A percentile compares a stretch with the other conserved stretches of the same genome.
These are phyloP conservation scores for Ogataea dorogensis DNA, from an alignment of 805 yeast species.

Conservation along the genomic window DNA sequence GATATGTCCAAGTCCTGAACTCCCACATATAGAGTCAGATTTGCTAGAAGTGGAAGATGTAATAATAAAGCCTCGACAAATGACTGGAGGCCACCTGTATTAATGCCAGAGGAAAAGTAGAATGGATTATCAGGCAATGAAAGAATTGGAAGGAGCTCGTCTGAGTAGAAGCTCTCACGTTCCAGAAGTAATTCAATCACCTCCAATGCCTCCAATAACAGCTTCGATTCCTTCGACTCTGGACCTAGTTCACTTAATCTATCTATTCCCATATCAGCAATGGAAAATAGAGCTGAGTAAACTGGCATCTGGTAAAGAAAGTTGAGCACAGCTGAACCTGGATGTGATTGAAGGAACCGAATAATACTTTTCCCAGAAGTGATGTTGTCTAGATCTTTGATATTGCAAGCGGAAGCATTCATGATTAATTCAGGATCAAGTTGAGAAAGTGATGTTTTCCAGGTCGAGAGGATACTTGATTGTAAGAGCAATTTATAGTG, in stretches of 20 bases:
- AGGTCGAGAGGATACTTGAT: conserved; percentile 48
- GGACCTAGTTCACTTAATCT: conserved; percentile 40
- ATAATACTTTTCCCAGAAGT: conserved; percentile 44
- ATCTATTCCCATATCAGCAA: conserved; percentile 62
- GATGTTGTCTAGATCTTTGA: conserved; percentile 46
- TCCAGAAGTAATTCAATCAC: conserved; percentile 47
- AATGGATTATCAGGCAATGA: conserved; percentile 40
- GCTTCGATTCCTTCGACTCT: conserved; percentile 34
- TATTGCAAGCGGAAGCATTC: conserved; percentile 47
- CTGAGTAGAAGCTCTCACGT: conserved; percentile 59
- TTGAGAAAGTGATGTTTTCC: conserved; percentile 46
- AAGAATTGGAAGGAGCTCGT: conserved; percentile 50
- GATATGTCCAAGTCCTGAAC: conserved; percentile 51
- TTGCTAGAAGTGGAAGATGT: conserved; percentile 69
- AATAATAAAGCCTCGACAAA: conserved; percentile 72
- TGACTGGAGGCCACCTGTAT: conserved; percentile 59
- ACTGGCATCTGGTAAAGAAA: conserved; percentile 60
- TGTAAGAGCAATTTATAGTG: conserved; percentile 48
- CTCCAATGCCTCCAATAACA: conserved; percentile 42
- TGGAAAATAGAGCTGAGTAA: conserved; percentile 52
- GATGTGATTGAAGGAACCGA: conserved; percentile 60
- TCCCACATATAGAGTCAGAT: conserved; percentile 74
- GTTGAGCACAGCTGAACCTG: conserved; percentile 64
- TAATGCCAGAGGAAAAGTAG: conserved; percentile 43
- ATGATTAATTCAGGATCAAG: conserved; percentile 52